Percentiles rank a stretch among this genome's conserved stretches.
Conservation (phyloP, 805 yeast genomes). For the Cyberlindnera japonica region DNA sequence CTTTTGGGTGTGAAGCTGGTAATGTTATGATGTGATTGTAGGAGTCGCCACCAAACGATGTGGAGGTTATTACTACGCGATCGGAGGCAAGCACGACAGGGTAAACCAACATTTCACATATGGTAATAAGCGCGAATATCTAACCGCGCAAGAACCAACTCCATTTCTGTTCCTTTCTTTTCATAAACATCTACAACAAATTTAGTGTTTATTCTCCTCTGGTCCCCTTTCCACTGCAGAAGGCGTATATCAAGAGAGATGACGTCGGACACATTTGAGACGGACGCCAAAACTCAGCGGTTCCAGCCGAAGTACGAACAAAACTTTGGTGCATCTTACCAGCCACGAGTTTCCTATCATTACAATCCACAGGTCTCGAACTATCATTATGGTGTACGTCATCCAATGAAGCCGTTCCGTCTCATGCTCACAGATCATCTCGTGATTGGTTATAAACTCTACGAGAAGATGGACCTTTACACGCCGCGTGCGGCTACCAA, state of each 20-base stretch:
- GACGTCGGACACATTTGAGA: conserved; percentile 32
- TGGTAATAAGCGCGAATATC: background rate
- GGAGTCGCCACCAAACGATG: conserved; percentile 1
- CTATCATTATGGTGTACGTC: conserved; percentile 88
- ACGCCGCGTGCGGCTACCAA: conserved; percentile 78
- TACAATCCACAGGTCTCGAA: conserved; percentile 75
- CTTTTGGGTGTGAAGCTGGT: background rate
- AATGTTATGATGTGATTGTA: background rate
- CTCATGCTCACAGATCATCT: conserved; percentile 91
- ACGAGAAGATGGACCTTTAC: conserved; percentile 87
- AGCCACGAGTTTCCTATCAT: conserved; percentile 78
- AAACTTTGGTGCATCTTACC: conserved; percentile 34
- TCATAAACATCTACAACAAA: background rate
- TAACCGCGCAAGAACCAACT: no score
- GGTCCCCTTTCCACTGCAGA: background rate
- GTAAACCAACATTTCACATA: background rate
- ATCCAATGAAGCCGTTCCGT: conserved; percentile 98
- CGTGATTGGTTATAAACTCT: conserved; percentile 77
- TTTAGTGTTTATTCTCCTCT: background rate
- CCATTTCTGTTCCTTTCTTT: no score
- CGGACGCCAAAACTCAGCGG: conserved; percentile 38
- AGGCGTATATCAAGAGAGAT: background rate
- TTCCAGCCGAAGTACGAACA: conserved; percentile 45
- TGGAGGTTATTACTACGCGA: background rate
- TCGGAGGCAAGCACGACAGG: conserved; percentile 1